Base-by-base conservation (phyloP, 345 rosid genomes). In the Lumnitzera racemosa region DNA sequence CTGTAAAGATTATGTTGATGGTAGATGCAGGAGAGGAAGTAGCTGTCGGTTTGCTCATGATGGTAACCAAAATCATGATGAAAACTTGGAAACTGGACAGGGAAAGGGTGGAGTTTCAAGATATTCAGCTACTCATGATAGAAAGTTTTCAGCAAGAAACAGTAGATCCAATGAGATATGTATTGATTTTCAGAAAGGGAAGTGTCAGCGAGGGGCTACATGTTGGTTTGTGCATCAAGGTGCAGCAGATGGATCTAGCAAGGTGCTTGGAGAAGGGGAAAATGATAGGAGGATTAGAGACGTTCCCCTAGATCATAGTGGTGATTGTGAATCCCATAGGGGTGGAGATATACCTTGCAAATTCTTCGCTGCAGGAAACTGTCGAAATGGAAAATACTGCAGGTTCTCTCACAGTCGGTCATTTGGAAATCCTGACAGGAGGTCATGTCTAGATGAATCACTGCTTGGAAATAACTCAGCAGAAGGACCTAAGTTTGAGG, bases 351-450 rank as follows among this genome's bases (percentile, higher is more conserved):
- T 83, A 62, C 88, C 89, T 16, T 91, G 98, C 84, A 91, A 76
- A 72, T 88, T 73, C 72, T 88, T 81, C 67, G 88, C 95, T 61
- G 81, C 80, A 4, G 99, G 99, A 51, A 76, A 72, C 64, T 94
- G 99, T 78, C 88, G 91, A 64, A 86, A 83, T 69, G 96, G 95
- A 15, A 79, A 76, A 27, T 61, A 72, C 69, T 94, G 99, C 74
- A 80, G 91, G 76, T 94, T 85, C 73, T 78, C 84, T 65, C 99
- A 94, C 58, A 69, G 55, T 63, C 78, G 66, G 69, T 68, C 65
- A 36, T 67, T n/a, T 71, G 56, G 61, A 66, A 83, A 73, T 73
- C 95, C 87, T 55, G 89, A 80, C 24, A 80, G 76, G 70, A 79
- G 73, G 72, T 66, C 74, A 54, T 78, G 61, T 53, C 81, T 74